phyloP scores from a whole-genome alignment of 345 rosid species.

The Jatropha curcas region DNA sequence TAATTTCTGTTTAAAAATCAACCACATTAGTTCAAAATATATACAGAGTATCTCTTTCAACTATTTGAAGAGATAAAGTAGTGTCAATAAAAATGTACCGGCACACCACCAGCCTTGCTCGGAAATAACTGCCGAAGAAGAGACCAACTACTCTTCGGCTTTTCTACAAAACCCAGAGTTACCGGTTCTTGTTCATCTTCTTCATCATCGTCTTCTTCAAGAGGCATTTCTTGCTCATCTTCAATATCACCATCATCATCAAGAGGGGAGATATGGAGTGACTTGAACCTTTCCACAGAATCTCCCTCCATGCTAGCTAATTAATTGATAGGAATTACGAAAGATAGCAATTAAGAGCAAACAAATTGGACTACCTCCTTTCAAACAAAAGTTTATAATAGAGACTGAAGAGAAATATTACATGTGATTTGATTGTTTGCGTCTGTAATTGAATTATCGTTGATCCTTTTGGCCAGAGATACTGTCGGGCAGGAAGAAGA shows the following conservation, averaged over 20 bases:
- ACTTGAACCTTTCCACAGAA: slow-evolving; percentile 54
- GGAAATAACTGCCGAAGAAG: slow-evolving; percentile 78
- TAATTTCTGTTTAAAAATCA: slow-evolving; percentile 7
- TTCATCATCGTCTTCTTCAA: slow-evolving; percentile 54
- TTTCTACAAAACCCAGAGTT: slow-evolving; percentile 67
- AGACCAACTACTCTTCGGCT: slow-evolving; percentile 58
- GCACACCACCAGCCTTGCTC: slow-evolving; percentile 82
- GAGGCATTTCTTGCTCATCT: slow-evolving; percentile 26
- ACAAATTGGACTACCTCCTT: too few relatives aligned
- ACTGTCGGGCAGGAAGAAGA: too few relatives aligned
- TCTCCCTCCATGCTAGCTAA: slow-evolving; percentile 30
- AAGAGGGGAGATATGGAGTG: slow-evolving; percentile 52
- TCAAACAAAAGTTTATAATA: too few relatives aligned
- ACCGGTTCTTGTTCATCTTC: slow-evolving; percentile 64
- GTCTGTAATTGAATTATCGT: too few relatives aligned
- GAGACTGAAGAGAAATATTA: too few relatives aligned
- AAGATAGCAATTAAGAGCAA: too few relatives aligned
- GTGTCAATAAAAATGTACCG: slow-evolving; percentile 40
- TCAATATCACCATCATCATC: slow-evolving; percentile 48
- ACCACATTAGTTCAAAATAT: not conserved
- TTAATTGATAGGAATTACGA: too few relatives aligned
- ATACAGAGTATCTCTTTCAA: not conserved
- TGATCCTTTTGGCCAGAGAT: too few relatives aligned
- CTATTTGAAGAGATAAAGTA: not conserved
- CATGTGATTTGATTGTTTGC: too few relatives aligned